Percentiles rank a stretch among this genome's conserved stretches.
phyloP scores from a whole-genome alignment of 305 asterid species.

The Fraxinus baroniana region DNA sequence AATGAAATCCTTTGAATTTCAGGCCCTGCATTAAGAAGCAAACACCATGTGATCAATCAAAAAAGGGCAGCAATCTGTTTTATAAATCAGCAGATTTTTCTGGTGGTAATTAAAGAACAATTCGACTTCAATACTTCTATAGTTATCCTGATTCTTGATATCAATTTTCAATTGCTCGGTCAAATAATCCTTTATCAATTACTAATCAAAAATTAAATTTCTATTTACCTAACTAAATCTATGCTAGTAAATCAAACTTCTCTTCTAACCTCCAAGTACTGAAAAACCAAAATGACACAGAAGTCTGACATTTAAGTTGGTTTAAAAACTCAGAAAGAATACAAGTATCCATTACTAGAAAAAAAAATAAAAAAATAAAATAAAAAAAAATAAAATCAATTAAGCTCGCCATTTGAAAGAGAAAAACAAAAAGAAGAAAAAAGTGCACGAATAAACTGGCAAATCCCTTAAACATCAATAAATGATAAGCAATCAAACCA shows the following conservation, averaged over 20 bases:
- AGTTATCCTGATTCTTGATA: neutral
- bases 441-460: neutral
- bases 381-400: neutral
- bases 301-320: neutral
- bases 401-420: neutral
- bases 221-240: constrained; percentile 1
- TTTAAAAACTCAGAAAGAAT: neutral
- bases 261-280: neutral
- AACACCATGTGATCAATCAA: constrained; percentile 28
- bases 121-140: constrained; percentile 21
- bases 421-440: neutral
- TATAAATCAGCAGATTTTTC: constrained; percentile 20
- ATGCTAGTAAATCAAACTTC: constrained; percentile 1
- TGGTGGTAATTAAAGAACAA: constrained; percentile 16
- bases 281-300: neutral
- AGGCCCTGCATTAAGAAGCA: constrained; percentile 41
- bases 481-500: constrained; percentile 16
- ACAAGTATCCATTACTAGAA: neutral
- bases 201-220: constrained; percentile 5
- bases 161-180: neutral
- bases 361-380: neutral
- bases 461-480: constrained; percentile 2
- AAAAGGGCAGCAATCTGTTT: constrained; percentile 24
- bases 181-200: neutral
- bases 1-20: constrained; percentile 24